Base-by-base conservation (phyloP, 2,329 filamentous ascomycete genomes). In the Stachybotrys echinatus region DNA sequence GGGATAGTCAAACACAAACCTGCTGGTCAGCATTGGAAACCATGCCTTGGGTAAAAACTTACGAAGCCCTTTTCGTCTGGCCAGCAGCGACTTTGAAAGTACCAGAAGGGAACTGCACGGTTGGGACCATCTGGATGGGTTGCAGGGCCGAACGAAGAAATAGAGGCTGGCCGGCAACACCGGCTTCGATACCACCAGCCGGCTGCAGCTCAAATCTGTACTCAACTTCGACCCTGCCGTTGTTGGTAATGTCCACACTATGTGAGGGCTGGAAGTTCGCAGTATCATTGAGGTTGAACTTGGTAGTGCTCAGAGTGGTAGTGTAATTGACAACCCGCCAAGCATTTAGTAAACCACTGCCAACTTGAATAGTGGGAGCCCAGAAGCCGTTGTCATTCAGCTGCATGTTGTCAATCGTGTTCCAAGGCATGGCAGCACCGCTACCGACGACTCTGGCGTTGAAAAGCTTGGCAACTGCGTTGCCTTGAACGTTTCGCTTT, bases 271-370 rank as follows among this genome's bases (percentile, higher is more conserved):
- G 47, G 48, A 74, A 69, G 54, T 74, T 57, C 19, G 62, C 58
- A 3, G 72, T 74, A 51, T 76, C 73, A 48, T 75, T 75, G 51
- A 75, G 68, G n/a, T 65, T 63, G 34, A 75, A 65, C 45, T 65
- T 69, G 20, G 64, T 60, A 8, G 66, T 67, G 21, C 62, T 64
- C 21, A 75, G 57, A 22, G 63, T 50, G 0, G 68, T 71, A 2
- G 62, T 67, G 40, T 72, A 68, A 23, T 70, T 64, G 10, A 77
- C 61, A 4, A 75, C 66, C 46, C 74, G 71, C 53, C 65, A 69
- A 3, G 73, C 74, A 50, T 77, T 67, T n/a, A 77, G 63, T 42
- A 74, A 60, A 7, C 72, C 72, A 42, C 52, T 68, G 31, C 72
- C 72, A 61, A 59, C 69, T 66, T 55, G 73, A 10, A 56, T 65